phyloP scores from a whole-genome alignment of 306 rosid species.

The Arachis stenosperma region DNA sequence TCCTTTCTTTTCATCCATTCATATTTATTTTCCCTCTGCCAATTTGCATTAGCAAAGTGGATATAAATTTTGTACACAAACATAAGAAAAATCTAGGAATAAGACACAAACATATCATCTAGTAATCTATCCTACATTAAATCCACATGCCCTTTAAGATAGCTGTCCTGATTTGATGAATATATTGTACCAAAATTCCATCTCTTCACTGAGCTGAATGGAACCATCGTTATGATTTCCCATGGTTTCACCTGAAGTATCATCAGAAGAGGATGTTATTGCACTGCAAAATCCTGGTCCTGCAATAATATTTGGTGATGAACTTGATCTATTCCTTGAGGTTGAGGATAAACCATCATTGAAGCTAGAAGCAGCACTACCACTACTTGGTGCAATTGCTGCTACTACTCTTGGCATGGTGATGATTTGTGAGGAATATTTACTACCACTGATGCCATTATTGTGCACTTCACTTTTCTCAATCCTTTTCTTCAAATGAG shows the following conservation, averaged over 20 bases:
- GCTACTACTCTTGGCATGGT: background rate
- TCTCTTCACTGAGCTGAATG: conserved; percentile 49
- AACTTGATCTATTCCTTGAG: conserved; percentile 11
- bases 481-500: conserved; percentile 83
- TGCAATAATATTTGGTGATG: background rate
- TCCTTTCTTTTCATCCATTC: background rate
- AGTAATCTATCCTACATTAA: conserved; percentile 18
- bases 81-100: background rate
- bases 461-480: conserved; percentile 28
- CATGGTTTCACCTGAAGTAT: conserved; percentile 37
- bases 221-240: conserved; percentile 33
- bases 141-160: conserved; percentile 19
- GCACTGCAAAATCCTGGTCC: conserved; percentile 18
- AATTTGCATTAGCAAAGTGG: background rate
- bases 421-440: conserved; percentile 8
- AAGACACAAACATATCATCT: background rate
- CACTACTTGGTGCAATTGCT: conserved; percentile 1
- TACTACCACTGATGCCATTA: background rate
- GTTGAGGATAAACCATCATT: conserved; percentile 27
- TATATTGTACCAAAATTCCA: conserved; percentile 60
- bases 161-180: conserved; percentile 48
- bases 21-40: background rate
- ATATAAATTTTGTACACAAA: conserved; percentile 36
- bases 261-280: conserved; percentile 10
- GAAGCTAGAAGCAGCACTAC: conserved; percentile 11